Evolutionary conservation across 2,329 filamentous ascomycete genomes (phyloP).

Genomic region (Chaetomium sp.): DNA sequence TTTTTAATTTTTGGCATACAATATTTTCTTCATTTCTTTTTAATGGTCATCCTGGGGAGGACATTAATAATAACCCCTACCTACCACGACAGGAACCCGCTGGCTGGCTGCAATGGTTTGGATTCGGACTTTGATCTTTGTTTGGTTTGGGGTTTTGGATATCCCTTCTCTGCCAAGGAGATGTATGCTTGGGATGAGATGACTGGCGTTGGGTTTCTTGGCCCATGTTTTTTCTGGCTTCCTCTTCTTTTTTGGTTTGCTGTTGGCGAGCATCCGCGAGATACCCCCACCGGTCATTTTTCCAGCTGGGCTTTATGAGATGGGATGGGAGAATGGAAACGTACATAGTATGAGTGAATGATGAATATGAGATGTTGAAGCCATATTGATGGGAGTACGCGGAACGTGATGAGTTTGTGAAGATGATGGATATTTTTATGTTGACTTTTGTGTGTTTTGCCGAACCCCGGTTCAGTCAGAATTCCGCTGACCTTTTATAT

Average conservation of each 20-base stretch:
- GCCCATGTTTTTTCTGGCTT: neutral
- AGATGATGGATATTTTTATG: too few relatives aligned
- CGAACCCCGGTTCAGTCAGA: too few relatives aligned
- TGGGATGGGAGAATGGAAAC: constrained; percentile 5
- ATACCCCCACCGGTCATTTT: constrained; percentile 24
- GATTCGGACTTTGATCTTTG: neutral
- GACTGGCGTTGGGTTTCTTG: constrained; percentile 3
- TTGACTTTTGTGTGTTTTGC: too few relatives aligned
- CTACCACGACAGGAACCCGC: constrained; percentile 3
- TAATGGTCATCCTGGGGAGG: constrained; percentile 12
- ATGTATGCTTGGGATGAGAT: neutral
- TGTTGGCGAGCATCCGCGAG: constrained; percentile 20
- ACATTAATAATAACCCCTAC: constrained; percentile 5
- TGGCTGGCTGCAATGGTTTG: constrained; percentile 4
- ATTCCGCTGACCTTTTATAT: too few relatives aligned
- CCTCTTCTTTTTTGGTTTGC: neutral
- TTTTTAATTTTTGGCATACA: constrained; percentile 14
- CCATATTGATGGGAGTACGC: neutral
- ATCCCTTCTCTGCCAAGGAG: neutral
- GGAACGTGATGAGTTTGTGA: too few relatives aligned
- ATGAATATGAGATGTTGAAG: constrained; percentile 14
- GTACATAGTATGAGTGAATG: constrained; percentile 18
- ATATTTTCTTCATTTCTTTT: constrained; percentile 6
- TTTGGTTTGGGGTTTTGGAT: neutral
- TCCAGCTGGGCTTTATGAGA: constrained; percentile 20